Conservation (phyloP, 1,139 yeast genomes). For the Candida dubliniensis region DNA sequence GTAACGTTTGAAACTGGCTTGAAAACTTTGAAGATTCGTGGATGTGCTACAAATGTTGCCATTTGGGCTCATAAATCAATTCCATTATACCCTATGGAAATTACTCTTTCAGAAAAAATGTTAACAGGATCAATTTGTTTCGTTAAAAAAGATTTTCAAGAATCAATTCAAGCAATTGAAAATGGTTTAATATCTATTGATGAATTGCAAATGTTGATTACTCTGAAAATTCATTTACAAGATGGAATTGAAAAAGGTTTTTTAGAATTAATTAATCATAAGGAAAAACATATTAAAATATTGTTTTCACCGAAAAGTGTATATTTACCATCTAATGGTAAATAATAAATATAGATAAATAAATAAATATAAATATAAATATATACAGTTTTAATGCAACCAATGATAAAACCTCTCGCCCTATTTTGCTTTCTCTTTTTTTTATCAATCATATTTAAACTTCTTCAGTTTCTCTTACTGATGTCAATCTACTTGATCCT, state of each 20-base stretch:
- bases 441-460: not conserved
- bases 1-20: constrained; percentile 54
- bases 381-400: not conserved
- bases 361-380: not conserved
- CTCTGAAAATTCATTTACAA: constrained; percentile 32
- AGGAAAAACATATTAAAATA: constrained; percentile 39
- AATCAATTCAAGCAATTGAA: constrained; percentile 32
- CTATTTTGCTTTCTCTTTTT: too few relatives aligned
- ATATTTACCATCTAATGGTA: not conserved
- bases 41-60: constrained; percentile 64
- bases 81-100: constrained; percentile 36
- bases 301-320: constrained; percentile 13
- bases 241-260: constrained; percentile 37
- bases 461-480: constrained; percentile 8
- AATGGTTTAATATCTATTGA: constrained; percentile 26
- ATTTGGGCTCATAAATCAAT: constrained; percentile 36
- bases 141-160: constrained; percentile 35
- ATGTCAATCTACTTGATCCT: constrained; percentile 4
- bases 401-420: too few relatives aligned
- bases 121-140: constrained; percentile 45
- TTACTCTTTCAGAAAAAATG: constrained; percentile 36
- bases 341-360: not conserved
- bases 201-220: constrained; percentile 29
- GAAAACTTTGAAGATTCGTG: constrained; percentile 52
- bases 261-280: constrained; percentile 33